Percentiles rank a stretch among this genome's conserved stretches.
Conservation (phyloP, 306 rosid species). For the Morella rubra region DNA sequence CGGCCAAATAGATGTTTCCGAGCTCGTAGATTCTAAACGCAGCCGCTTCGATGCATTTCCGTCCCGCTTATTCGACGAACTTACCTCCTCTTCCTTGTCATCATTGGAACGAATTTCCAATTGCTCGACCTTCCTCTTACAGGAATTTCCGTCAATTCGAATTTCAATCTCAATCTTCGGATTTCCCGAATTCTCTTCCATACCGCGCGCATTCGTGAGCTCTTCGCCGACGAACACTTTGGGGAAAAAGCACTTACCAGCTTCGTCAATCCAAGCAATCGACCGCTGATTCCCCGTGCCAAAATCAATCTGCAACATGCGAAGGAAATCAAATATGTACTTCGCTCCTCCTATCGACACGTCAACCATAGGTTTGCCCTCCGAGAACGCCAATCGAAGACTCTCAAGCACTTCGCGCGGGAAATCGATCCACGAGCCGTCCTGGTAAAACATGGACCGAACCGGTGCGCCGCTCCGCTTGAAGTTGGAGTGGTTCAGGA, state of each 20-base stretch:
- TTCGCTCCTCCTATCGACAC: conserved; percentile 37
- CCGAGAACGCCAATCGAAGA: conserved; percentile 36
- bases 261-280: conserved; percentile 62
- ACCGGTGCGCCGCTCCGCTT: conserved; percentile 38
- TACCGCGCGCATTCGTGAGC: conserved; percentile 4
- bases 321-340: conserved; percentile 45
- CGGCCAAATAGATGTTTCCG: conserved; percentile 36
- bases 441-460: conserved; percentile 52
- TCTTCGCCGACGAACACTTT: conserved; percentile 40
- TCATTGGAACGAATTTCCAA: conserved; percentile 5
- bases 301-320: conserved; percentile 55
- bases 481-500: conserved; percentile 40
- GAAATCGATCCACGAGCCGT: conserved; percentile 48
- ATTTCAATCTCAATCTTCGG: conserved; percentile 34
- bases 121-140: conserved; percentile 30
- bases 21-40: conserved; percentile 14
- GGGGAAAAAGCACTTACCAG: conserved; percentile 52
- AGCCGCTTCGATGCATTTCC: conserved; percentile 30
- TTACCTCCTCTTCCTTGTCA: conserved; percentile 38
- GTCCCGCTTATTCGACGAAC: conserved; percentile 29
- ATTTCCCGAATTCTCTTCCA: neutral
- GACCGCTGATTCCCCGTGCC: conserved; percentile 45
- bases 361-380: conserved; percentile 34
- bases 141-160: conserved; percentile 25
- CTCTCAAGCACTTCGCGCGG: conserved; percentile 25